Conservation (phyloP, 345 rosid genomes). For the Moricandia arvensis region DNA sequence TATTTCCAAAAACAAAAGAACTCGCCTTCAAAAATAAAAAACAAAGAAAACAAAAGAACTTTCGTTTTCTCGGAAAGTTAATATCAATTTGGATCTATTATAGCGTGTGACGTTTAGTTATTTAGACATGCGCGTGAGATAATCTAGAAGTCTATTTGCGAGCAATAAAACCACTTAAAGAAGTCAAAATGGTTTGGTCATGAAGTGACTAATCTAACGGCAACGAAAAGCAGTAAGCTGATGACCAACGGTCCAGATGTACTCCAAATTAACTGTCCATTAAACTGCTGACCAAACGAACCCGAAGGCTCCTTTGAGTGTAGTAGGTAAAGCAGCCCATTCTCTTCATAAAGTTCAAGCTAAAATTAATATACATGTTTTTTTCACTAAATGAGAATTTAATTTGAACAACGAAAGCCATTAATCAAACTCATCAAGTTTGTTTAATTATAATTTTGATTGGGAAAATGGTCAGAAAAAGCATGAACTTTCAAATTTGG, state of each 20-base stretch:
- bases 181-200: constrained; percentile 34
- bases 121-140: constrained; percentile 17
- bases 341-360: background rate
- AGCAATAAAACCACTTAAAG: constrained; percentile 21
- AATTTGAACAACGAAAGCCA: background rate
- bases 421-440: no score
- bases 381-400: background rate
- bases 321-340: constrained; percentile 35
- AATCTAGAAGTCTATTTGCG: background rate
- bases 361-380: no score
- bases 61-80: background rate
- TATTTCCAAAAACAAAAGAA: background rate
- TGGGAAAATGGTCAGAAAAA: no score
- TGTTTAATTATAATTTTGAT: no score
- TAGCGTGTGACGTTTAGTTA: constrained; percentile 12
- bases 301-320: constrained; percentile 25
- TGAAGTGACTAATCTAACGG: constrained; percentile 30
- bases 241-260: constrained; percentile 27
- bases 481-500: no score
- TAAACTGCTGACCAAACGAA: constrained; percentile 33
- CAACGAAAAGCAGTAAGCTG: constrained; percentile 6
- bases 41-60: no score
- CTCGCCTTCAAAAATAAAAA: no score
- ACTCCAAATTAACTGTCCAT: constrained; percentile 14
- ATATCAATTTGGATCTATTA: background rate